phyloP scores from a whole-genome alignment of 208 protist species.

The Tritrichomonas foetus region DNA sequence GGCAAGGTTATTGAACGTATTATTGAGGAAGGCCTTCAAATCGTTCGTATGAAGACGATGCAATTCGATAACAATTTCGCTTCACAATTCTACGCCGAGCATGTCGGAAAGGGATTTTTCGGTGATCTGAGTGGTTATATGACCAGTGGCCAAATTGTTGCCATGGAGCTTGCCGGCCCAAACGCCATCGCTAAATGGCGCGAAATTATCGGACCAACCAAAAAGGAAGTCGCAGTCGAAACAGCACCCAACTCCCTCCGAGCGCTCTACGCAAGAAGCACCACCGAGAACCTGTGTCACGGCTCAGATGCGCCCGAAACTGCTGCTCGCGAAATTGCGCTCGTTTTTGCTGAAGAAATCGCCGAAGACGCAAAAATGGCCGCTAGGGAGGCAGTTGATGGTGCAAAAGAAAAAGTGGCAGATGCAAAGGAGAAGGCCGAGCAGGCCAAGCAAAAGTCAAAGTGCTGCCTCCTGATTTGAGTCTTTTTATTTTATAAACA shows the following conservation, averaged over 20 bases:
- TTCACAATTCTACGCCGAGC: slow-evolving; percentile 10
- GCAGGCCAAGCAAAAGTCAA: no score
- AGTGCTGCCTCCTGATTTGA: no score
- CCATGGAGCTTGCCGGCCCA: slow-evolving; percentile 1
- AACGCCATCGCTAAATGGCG: slow-evolving; percentile 36
- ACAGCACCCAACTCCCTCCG: slow-evolving; percentile 38
- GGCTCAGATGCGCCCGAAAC: slow-evolving; percentile 25
- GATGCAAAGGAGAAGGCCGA: no score
- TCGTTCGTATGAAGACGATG: slow-evolving; percentile 31
- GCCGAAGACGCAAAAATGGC: no score
- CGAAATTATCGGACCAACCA: slow-evolving; percentile 38
- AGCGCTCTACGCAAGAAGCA: slow-evolving; percentile 19
- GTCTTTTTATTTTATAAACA: no score
- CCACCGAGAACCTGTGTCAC: slow-evolving; percentile 36
- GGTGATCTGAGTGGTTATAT: not conserved
- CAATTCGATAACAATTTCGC: slow-evolving; percentile 1
- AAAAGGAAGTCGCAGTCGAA: slow-evolving; percentile 14
- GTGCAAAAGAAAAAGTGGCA: no score
- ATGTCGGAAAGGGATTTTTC: slow-evolving; percentile 14
- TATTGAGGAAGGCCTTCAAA: not conserved
- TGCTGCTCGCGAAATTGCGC: slow-evolving; percentile 29
- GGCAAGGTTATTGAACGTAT: slow-evolving; percentile 20
- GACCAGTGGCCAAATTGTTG: slow-evolving; percentile 29
- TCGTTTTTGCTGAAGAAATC: slow-evolving; percentile 23
- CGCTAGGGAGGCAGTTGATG: no score